Base-by-base conservation (phyloP, 2,329 filamentous ascomycete species). In the Didymella lethalis region DNA sequence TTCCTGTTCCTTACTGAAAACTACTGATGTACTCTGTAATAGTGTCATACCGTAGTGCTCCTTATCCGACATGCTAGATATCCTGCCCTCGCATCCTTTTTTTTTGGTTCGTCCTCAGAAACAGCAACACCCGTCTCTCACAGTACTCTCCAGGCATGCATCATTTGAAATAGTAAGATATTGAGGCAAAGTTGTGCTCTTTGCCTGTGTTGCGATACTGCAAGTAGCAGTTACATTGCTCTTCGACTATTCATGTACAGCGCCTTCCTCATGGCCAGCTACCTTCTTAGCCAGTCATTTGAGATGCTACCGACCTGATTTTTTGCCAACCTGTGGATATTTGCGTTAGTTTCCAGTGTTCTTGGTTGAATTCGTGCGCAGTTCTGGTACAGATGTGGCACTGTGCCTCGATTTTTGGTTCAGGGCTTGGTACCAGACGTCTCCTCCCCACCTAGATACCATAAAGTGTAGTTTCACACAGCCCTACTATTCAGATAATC, bases 161-260 rank as follows among this genome's bases (percentile, higher is more conserved):
- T 23, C 23, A 23, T 23, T 23, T 3, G 23, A 23, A 2, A 23
- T 2, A 3, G 23, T 3, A 23, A 23, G 23, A 23, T 23, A 23
- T 2, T 2, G 23, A 23, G 23, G 2, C n/a, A 23, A n/a, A 38
- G 1, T 46, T 4, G 18, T 46, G 1, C 29, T 53, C 31, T 46
- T 53, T 11, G 8, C 3, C 2, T 29, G 12, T 11, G 5, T 40
- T 1, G 5, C 34, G 16, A 2, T 46, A 2, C 23, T 46, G 2
- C 31, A 53, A 18, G 31, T 38, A 1, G 23, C 20, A 7, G 0
- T 46, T 40, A 56, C 2, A 12, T 45, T 18, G 4, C 7, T 11
- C 43, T 45, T 34, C 25, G 40, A n/a, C 40, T 56, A 3, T 23
- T 14, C 10, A 46, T 50, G 25, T 40, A 46, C 28, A 47, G 20